Base-by-base conservation (phyloP, 148 eudicot species). In the Vaccinium corymbosum region DNA sequence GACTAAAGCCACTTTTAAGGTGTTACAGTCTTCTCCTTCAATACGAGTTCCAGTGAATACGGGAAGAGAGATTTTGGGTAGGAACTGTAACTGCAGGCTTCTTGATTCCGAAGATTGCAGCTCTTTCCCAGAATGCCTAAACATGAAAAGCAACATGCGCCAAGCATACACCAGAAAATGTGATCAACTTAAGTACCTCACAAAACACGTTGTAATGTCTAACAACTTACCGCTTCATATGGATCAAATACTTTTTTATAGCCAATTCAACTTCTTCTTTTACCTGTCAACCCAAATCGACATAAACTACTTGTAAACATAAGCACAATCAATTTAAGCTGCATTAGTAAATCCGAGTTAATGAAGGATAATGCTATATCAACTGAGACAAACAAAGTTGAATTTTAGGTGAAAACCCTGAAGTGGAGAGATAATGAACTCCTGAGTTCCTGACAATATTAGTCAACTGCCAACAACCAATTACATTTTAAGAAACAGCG, bases 11-110 rank as follows among this genome's bases (percentile, higher is more conserved):
- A 97, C 90, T 88, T 91, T 89, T 49, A 97, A 86, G 29, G 89
- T 87, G 72, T 90, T 85, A 51, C 90, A 85, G 49, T 90, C 97
- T 88, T 94, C 98, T 85, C 97, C 98, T 91, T 94, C 95, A 83
- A 97, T 97, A 71, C 92, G 94, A 56, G 95, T 90, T 86, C 99
- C 99, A 73, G 99, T 97, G 79, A 97, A 97, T 77, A 97, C 98
- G 2, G 99, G 99, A 64, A 94, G 96, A 84, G 91, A 91, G 38
- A 97, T 86, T 66, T 87, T 87, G 79, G 86, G 90, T 79, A 78
- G 50, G 81, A 97, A 94, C 86, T 89, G 89, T 68, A 97, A 91
- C 83, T 89, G 91, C 73, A 97, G 87, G 88, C 85, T 92, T 90
- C 92, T 93, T 82, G 93, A 85, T 84, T 90, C 92, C 46, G 88